phyloP scores from a whole-genome alignment of 139 green algal genomes.

The Eudorina sp. region DNA sequence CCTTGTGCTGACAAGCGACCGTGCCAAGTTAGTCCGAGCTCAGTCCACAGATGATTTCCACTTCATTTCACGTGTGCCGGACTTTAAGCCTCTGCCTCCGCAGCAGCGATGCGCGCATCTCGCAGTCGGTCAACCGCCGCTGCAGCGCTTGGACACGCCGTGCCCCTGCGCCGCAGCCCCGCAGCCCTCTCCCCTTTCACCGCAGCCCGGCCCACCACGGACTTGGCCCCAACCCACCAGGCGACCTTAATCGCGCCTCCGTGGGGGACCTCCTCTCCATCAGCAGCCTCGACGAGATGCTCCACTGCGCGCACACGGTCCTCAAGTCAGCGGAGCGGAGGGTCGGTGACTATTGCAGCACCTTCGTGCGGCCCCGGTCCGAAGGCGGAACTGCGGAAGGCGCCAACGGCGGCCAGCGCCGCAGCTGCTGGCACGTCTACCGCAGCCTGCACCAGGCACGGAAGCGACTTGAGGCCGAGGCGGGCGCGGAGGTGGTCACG shows the following conservation, averaged over 20 bases:
- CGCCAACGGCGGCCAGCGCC: not conserved
- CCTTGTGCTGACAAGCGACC: too few relatives aligned
- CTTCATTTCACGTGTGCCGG: too few relatives aligned
- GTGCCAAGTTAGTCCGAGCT: too few relatives aligned
- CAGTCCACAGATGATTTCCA: too few relatives aligned
- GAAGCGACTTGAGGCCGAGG: not conserved
- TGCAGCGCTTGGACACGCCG: too few relatives aligned
- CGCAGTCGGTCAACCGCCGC: too few relatives aligned
- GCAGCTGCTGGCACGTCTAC: conserved; percentile 37
- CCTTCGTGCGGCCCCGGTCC: not conserved
- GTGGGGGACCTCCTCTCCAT: not conserved
- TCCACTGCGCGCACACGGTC: not conserved
- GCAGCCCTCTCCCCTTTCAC: too few relatives aligned
- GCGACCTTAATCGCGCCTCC: not conserved
- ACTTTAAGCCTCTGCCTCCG: too few relatives aligned
- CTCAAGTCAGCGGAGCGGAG: not conserved
- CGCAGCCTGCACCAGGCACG: not conserved
- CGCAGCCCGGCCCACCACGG: too few relatives aligned
- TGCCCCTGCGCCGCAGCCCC: too few relatives aligned
- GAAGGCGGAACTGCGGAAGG: not conserved
- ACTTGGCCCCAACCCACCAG: too few relatives aligned
- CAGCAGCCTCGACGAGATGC: not conserved
- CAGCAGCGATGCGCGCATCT: too few relatives aligned
- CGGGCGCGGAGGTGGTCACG: conserved; percentile 2
- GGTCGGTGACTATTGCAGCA: conserved; percentile 30